Base-by-base conservation (phyloP, 768 basidiomycete species). In the Pleurotus ostreatus region DNA sequence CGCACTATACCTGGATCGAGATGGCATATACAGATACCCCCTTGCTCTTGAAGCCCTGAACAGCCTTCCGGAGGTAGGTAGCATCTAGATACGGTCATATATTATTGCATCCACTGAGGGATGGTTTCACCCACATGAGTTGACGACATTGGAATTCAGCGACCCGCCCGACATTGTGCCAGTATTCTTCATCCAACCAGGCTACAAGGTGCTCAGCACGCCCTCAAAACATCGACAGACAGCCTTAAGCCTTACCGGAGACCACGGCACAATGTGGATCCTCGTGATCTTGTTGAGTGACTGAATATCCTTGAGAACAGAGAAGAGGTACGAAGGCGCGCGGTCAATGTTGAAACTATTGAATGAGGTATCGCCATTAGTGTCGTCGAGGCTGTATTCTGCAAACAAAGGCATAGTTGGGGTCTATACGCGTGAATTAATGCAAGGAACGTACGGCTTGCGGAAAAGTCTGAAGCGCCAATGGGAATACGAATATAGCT, bases 121-220 rank as follows among this genome's bases (percentile, higher is more conserved):
- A 23, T 23, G 34, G 38, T 15, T 49, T 20, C 6, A 70, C 83
- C 57, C 59, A 88, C 83, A 84, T 0, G 70, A 65, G 40, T 65
- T 66, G 39, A 78, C 68, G 55, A 81, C 83, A 45, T 73, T 69
- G 0, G 80, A 76, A 25, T 75, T 61, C 51, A 90, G 65, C 11
- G 77, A 79, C 30, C 87, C 88, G 1, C 88, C 88, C 23, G 82
- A 74, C 84, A 89, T 88, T 0, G 80, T 79, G 3, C 76, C 77
- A 56, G 77, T 82, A 47, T 71, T 73, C 68, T 91, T 91, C 87
- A 89, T 89, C 89, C 89, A 92, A 3, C 72, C 85, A 8, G 89
- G 89, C 87, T 89, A 56, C 40, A 57, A 71, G 45, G 20, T 34
- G 13, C 57, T 51, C 59, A 44, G 9, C 22, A 57, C 15, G 41